phyloP scores from a whole-genome alignment of 306 rosid species.

The Pachyrhizus erosus region DNA sequence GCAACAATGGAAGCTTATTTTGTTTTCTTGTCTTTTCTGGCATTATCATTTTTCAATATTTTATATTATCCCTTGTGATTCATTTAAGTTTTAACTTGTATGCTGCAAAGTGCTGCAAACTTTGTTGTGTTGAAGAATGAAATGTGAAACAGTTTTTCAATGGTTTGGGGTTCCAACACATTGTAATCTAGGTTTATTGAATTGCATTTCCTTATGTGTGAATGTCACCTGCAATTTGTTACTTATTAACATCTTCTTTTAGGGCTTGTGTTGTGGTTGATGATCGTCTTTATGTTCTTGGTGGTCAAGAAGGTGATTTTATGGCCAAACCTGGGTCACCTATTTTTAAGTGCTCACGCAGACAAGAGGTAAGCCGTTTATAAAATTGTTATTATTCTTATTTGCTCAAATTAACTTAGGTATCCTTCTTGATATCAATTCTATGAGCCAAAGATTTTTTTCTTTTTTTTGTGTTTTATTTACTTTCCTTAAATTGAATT shows the following conservation, averaged over 20 bases:
- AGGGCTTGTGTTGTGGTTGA: constrained; percentile 84
- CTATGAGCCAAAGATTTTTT: neutral
- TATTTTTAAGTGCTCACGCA: constrained; percentile 92
- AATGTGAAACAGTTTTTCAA: neutral
- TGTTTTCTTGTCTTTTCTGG: constrained; percentile 26
- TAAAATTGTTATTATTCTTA: neutral
- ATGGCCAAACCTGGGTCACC: constrained; percentile 99
- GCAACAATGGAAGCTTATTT: constrained; percentile 14
- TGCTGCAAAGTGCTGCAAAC: constrained; percentile 9
- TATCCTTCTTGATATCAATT: constrained; percentile 14
- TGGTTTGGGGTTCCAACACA: neutral
- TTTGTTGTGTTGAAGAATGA: constrained; percentile 10
- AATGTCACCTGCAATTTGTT: constrained; percentile 27
- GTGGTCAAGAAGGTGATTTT: constrained; percentile 99
- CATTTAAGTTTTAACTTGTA: neutral
- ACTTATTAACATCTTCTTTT: constrained; percentile 30
- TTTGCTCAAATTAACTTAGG: neutral
- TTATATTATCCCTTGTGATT: constrained; percentile 10
- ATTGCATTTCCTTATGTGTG: constrained; percentile 33
- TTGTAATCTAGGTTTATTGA: constrained; percentile 18
- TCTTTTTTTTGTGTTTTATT: neutral
- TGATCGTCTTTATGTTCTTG: constrained; percentile 83
- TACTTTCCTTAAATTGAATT: neutral
- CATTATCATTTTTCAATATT: constrained; percentile 7
- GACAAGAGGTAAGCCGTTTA: constrained; percentile 67